Base-by-base conservation (phyloP, 2,329 filamentous ascomycete species). In the Aurifilum marmelostoma region DNA sequence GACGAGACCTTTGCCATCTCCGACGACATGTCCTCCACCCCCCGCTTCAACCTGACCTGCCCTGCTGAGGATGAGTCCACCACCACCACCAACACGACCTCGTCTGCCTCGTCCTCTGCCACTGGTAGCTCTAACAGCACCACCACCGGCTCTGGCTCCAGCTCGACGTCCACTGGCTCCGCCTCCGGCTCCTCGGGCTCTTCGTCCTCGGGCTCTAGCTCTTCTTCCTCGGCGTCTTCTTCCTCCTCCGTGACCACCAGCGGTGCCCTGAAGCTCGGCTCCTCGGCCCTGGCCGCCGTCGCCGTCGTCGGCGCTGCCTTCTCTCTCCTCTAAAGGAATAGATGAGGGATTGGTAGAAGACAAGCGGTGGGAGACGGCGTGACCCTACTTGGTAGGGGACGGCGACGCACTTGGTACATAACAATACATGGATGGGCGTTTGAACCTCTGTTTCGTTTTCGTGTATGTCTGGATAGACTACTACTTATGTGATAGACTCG, bases 1-100 rank as follows among this genome's bases (percentile, higher is more conserved):
- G 87, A 82, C 80, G 90, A 91, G 56, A 89, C 86, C 77, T 95
- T 94, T 75, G 91, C 92, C 67, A 81, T 95, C 73, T 82, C 92
- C 67, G 87, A 88, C 71, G 81, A 81, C 66, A 77, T 81, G 72
- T 81, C 79, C 74, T 82, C 80, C 71, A 86, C 80, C 61, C 88
- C 89, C 32, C 80, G 90, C 43, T 91, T 85, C 76, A 87, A 91
- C 75, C 85, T 92, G 66, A 86, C 85, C 59, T 92, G 89, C 82
- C 77, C 79, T 67, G 76, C 80, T 34, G 69, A 71, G 60, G 71
- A 56, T 52, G 59, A 70, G 12, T 41, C 60, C 60, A 69, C 71
- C 63, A 66, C 71, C 16, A 32, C 61, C 60, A 69, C 71, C 63
- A 67, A 64, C 68, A 32, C 54, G 3, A 66, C 65, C 41, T 60